These are phyloP conservation scores for Phytopythium helicoides DNA, from an alignment of 352 stramenopile species.

Conservation along the genomic window DNA sequence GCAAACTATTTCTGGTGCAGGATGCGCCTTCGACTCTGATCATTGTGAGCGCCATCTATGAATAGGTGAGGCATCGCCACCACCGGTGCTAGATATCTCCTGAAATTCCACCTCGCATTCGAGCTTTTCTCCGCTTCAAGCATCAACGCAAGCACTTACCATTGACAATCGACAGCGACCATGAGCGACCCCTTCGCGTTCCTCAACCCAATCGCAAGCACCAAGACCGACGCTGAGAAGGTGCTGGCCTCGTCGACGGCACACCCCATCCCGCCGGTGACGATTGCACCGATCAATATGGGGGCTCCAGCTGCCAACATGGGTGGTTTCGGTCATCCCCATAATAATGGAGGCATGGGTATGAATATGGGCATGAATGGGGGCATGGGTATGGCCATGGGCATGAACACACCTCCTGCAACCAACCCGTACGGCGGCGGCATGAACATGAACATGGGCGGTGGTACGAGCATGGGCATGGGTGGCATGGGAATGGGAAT, in stretches of 20 bases:
- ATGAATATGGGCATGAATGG: constrained; percentile 14
- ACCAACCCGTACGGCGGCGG: not conserved
- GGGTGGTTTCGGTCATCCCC: not conserved
- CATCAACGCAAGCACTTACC: constrained; percentile 2
- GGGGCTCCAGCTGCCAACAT: not conserved
- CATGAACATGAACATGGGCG: constrained; percentile 2
- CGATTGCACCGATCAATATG: constrained; percentile 21
- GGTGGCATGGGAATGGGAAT: constrained; percentile 16
- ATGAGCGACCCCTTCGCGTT: constrained; percentile 79
- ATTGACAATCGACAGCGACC: not conserved
- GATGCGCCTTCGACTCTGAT: too few species aligned
- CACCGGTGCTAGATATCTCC: too few species aligned
- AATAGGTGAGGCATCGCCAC: too few species aligned
- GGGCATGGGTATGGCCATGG: constrained; percentile 19
- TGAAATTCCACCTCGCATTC: too few species aligned
- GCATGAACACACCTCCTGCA: constrained; percentile 1
- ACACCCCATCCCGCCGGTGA: constrained; percentile 22
- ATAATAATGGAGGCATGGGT: constrained; percentile 12
- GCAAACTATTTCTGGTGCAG: too few species aligned
- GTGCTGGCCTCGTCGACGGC: constrained; percentile 14
- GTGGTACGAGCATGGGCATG: not conserved
- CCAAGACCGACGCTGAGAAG: constrained; percentile 50
- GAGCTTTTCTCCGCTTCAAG: not conserved
- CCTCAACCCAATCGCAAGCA: constrained; percentile 72
- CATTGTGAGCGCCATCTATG: too few species aligned